Percentiles rank a stretch among this genome's conserved stretches.
phyloP scores from a whole-genome alignment of 352 stramenopile species.

The Phytophthora europaea region DNA sequence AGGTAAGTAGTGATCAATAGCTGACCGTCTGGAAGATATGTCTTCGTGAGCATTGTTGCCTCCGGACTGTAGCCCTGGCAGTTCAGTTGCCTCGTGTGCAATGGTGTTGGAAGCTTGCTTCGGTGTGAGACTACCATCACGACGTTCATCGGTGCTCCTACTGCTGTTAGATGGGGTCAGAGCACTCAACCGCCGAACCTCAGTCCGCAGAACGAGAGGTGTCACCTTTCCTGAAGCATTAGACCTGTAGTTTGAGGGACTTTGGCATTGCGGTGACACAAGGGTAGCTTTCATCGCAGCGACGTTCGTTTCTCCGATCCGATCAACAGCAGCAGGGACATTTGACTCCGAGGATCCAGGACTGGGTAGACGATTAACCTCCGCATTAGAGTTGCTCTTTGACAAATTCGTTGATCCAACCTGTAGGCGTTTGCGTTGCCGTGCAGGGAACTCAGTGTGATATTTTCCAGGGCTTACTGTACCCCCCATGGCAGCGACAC shows the following conservation, averaged over 20 bases:
- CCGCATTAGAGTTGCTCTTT: slow-evolving; percentile 36
- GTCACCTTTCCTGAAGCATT: slow-evolving; percentile 11
- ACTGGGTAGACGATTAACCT: slow-evolving; percentile 18
- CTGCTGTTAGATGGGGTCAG: slow-evolving; percentile 20
- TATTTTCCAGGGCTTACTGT: slow-evolving; percentile 33
- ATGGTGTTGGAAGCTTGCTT: slow-evolving; percentile 5
- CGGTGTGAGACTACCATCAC: slow-evolving; percentile 9
- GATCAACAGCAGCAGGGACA: slow-evolving; percentile 33
- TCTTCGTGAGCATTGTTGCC: slow-evolving; percentile 30
- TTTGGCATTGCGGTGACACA: slow-evolving; percentile 17
- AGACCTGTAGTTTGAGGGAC: slow-evolving; percentile 3
- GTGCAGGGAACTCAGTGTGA: slow-evolving; percentile 57
- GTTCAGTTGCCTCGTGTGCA: slow-evolving; percentile 1
- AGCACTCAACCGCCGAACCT: slow-evolving; percentile 20
- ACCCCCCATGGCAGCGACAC: slow-evolving; percentile 28
- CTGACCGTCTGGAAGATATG: neutral
- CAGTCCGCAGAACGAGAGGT: slow-evolving; percentile 31
- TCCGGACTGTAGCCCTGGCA: slow-evolving; percentile 1
- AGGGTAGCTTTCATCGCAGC: slow-evolving; percentile 49
- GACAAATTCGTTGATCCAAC: slow-evolving; percentile 78
- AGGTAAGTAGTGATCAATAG: neutral
- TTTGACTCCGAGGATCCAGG: slow-evolving; percentile 15
- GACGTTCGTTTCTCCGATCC: slow-evolving; percentile 59
- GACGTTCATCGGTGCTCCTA: slow-evolving; percentile 24
- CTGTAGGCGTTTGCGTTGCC: slow-evolving; percentile 74